phyloP scores from a whole-genome alignment of 306 rosid species.

The Gleditsia sinensis region DNA sequence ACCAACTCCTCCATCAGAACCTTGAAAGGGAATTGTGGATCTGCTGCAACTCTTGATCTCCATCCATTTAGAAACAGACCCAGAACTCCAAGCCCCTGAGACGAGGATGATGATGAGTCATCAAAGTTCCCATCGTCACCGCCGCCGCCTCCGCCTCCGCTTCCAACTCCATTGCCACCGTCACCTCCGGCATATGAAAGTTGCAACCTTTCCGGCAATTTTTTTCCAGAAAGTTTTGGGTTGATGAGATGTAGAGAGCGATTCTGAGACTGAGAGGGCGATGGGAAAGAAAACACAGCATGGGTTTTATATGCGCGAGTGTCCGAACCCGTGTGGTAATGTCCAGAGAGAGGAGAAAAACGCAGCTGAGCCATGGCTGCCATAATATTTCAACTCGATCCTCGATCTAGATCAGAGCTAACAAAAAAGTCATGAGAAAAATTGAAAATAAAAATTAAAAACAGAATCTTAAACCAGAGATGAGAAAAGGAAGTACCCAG shows the following conservation, averaged over 20 bases:
- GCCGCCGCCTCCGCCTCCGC: slow-evolving; percentile 30
- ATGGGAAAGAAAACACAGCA: slow-evolving; percentile 32
- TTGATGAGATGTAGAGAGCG: slow-evolving; percentile 25
- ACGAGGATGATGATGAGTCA: slow-evolving; percentile 1
- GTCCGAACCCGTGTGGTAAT: slow-evolving; percentile 12
- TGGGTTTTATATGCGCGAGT: background rate
- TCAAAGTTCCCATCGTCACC: slow-evolving; percentile 13
- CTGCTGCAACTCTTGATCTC: slow-evolving; percentile 75
- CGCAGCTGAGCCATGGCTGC: slow-evolving; percentile 57
- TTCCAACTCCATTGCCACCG: slow-evolving; percentile 33
- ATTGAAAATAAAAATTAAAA: background rate
- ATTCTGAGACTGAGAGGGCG: slow-evolving; percentile 26
- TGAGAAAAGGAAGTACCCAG: background rate
- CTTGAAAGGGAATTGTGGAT: slow-evolving; percentile 81
- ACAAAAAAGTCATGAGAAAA: background rate
- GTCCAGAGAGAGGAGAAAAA: slow-evolving; percentile 37
- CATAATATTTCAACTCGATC: slow-evolving; percentile 33
- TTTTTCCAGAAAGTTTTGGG: background rate
- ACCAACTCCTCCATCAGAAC: slow-evolving; percentile 79
- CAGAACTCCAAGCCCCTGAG: slow-evolving; percentile 47
- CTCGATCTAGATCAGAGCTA: background rate
- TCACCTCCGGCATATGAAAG: slow-evolving; percentile 47
- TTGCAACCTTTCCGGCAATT: background rate
- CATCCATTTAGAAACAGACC: slow-evolving; percentile 60
- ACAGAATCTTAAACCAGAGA: background rate